These are phyloP conservation scores for Schizosaccharomyces octosporus DNA, from an alignment of 805 yeast genomes.

Conservation along the genomic window DNA sequence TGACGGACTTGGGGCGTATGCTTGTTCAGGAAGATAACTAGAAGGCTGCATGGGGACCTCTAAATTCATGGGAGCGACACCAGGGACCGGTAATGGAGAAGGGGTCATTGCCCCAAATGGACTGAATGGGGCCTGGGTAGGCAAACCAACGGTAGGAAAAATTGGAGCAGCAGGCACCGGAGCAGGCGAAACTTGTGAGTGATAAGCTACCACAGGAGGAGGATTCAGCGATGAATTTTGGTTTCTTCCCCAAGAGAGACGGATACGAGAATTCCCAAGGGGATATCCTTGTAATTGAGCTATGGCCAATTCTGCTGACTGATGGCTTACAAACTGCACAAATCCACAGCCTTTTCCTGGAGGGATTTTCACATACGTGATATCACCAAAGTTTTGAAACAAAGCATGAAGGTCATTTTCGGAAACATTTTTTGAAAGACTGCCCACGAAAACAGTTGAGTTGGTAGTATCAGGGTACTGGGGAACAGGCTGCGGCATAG, in stretches of 20 bases:
- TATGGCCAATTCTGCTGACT: conserved; percentile 68
- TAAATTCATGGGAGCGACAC: not conserved
- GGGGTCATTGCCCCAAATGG: conserved; percentile 14
- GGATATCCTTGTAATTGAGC: conserved; percentile 75
- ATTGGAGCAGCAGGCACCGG: conserved; percentile 15
- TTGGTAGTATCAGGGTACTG: conserved; percentile 56
- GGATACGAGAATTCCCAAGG: conserved; percentile 56
- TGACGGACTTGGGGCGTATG: not conserved
- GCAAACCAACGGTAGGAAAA: conserved; percentile 14
- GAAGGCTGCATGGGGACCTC: not conserved
- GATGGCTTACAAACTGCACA: conserved; percentile 53
- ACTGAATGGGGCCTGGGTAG: conserved; percentile 14
- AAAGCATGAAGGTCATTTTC: conserved; percentile 36
- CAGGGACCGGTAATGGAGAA: not conserved
- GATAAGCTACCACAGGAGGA: conserved; percentile 12
- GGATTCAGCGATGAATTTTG: conserved; percentile 10
- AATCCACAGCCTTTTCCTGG: conserved; percentile 70
- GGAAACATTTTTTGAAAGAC: conserved; percentile 31
- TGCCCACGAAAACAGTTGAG: conserved; percentile 50
- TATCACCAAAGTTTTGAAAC: conserved; percentile 46
- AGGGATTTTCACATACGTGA: conserved; percentile 57
- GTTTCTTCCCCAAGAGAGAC: conserved; percentile 75
- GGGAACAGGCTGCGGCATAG: conserved; percentile 10
- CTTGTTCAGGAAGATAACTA: not conserved
- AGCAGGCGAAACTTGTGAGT: conserved; percentile 9